These are phyloP conservation scores for Lonicera japonica DNA, from an alignment of 129 eudicot species.

Conservation along the genomic window DNA sequence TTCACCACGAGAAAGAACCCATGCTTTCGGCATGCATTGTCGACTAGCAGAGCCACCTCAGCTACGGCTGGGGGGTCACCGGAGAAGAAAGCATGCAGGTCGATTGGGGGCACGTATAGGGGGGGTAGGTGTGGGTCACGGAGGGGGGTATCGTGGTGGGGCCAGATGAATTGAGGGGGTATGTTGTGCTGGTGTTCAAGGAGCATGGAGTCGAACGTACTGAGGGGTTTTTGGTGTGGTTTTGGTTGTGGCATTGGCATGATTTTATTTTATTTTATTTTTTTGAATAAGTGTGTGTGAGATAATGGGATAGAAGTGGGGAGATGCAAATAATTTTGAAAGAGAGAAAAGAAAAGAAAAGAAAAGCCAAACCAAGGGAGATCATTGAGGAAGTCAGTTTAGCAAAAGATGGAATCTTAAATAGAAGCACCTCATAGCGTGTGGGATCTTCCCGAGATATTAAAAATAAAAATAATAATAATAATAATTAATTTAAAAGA, in stretches of 20 bases:
- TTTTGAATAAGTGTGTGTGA: constrained; percentile 3
- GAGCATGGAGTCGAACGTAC: constrained; percentile 50
- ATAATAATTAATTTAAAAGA: too few relatives aligned
- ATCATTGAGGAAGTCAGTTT: constrained; percentile 24
- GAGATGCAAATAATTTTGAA: constrained; percentile 11
- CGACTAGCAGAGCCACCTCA: constrained; percentile 30
- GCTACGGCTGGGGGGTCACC: constrained; percentile 47
- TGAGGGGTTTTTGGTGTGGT: constrained; percentile 24
- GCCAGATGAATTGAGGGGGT: constrained; percentile 89
- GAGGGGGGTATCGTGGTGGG: constrained; percentile 65
- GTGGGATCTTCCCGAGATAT: too few relatives aligned
- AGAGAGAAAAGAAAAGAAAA: constrained; percentile 17
- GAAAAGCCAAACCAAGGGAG: constrained; percentile 24
- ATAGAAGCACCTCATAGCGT: too few relatives aligned
- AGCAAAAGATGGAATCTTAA: constrained; percentile 30
- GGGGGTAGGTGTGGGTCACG: constrained; percentile 36
- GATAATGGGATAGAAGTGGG: not conserved
- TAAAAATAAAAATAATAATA: too few relatives aligned
- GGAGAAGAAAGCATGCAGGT: constrained; percentile 51
- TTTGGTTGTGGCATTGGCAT: constrained; percentile 13
- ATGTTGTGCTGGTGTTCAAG: constrained; percentile 42
- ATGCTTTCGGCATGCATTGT: constrained; percentile 61
- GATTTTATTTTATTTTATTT: too few relatives aligned
- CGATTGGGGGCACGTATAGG: constrained; percentile 63
- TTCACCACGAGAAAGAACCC: constrained; percentile 72